Evolutionary conservation across 495 filamentous ascomycete genomes (phyloP).

Genomic region (Cercophora scortea): DNA sequence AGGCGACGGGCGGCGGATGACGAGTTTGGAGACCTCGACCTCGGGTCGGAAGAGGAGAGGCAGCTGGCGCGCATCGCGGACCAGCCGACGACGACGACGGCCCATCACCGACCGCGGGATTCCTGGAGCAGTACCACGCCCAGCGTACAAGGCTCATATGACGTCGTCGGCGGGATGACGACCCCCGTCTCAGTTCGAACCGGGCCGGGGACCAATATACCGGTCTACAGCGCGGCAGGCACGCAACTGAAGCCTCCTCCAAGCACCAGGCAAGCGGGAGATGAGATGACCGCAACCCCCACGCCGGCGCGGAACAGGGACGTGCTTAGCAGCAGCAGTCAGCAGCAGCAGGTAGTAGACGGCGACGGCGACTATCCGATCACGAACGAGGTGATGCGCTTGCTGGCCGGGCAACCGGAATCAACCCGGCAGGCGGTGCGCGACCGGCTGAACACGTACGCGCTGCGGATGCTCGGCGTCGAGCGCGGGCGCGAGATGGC

Average conservation of each 20-base stretch:
- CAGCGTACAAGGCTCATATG: no score
- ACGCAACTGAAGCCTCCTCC: neutral
- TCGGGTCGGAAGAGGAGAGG: constrained; percentile 13
- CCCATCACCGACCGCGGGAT: no score
- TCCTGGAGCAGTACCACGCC: no score
- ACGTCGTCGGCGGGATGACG: no score
- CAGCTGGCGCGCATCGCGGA: neutral
- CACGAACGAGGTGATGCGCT: constrained; percentile 38
- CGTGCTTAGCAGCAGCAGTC: neutral
- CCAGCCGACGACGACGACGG: no score
- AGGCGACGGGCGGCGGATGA: neutral
- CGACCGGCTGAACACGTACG: constrained; percentile 46
- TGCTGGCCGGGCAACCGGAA: constrained; percentile 35
- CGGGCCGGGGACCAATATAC: neutral
- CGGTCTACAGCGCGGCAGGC: neutral
- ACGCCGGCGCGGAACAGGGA: neutral
- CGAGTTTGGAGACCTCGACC: neutral
- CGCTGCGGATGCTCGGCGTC: constrained; percentile 48
- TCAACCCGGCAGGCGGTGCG: constrained; percentile 35
- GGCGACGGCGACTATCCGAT: constrained; percentile 37
- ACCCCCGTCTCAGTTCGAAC: no score
- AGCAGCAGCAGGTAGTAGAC: neutral
- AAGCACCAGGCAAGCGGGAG: constrained; percentile 3
- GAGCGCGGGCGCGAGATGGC: constrained; percentile 55
- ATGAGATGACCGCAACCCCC: constrained; percentile 7